phyloP scores from a whole-genome alignment of 179 eudicot species.

The Corrigiola litoralis region DNA sequence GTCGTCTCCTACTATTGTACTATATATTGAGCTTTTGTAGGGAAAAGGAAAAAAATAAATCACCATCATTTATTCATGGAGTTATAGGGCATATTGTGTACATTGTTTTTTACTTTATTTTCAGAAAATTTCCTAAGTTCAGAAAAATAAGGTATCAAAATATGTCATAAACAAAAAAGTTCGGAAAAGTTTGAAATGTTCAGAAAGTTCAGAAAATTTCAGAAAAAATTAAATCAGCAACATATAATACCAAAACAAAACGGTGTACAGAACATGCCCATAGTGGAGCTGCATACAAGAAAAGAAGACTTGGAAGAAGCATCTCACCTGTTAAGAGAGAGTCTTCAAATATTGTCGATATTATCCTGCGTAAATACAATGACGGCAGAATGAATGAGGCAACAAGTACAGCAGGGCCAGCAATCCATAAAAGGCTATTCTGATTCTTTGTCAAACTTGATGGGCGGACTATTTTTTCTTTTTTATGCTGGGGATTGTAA shows the following conservation, averaged over 20 bases:
- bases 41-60: background rate
- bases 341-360: constrained; percentile 87
- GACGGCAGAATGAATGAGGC: constrained; percentile 89
- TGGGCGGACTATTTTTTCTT: constrained; percentile 26
- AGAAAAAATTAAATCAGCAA: too few relatives aligned
- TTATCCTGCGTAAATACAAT: constrained; percentile 77
- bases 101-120: too few relatives aligned
- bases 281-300: background rate
- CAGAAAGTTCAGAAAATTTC: too few relatives aligned
- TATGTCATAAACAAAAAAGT: too few relatives aligned
- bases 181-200: too few relatives aligned
- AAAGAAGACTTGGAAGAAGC: background rate
- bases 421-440: constrained; percentile 67
- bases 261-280: too few relatives aligned
- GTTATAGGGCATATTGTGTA: too few relatives aligned
- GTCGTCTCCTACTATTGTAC: too few relatives aligned
- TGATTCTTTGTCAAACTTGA: constrained; percentile 31
- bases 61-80: constrained; percentile 7
- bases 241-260: background rate
- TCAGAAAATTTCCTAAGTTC: too few relatives aligned
- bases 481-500: constrained; percentile 33
- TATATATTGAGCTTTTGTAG: too few relatives aligned
- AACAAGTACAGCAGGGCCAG: constrained; percentile 82
- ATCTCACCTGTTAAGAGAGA: constrained; percentile 85
- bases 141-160: too few relatives aligned